Conservation (phyloP, 176 grass and related monocot genomes). For the Lolium multiflorum region DNA sequence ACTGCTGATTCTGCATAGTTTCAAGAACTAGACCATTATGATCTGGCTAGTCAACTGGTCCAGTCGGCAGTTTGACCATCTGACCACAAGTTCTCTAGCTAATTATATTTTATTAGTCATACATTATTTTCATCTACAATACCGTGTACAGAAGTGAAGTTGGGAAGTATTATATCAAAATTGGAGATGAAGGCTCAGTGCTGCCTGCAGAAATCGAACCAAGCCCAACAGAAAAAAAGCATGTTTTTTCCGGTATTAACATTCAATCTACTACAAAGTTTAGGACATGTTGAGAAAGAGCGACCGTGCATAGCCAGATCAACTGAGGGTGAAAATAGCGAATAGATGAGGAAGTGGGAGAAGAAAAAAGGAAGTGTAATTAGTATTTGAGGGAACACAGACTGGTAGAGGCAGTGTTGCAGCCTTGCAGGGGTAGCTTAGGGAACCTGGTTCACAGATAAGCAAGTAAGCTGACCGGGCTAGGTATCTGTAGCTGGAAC, state of each 20-base stretch:
- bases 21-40: slow-evolving; percentile 3
- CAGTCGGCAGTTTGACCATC: background rate
- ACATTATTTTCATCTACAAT: background rate
- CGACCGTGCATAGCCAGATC: background rate
- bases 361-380: background rate
- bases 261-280: background rate
- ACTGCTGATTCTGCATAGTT: background rate
- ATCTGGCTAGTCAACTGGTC: background rate
- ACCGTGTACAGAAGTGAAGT: background rate
- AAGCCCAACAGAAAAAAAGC: background rate
- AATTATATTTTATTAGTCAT: background rate
- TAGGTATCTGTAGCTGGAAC: background rate
- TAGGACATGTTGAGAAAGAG: background rate
- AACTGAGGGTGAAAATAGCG: background rate
- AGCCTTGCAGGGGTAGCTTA: background rate
- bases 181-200: background rate
- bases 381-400: background rate
- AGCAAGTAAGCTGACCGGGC: background rate
- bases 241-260: background rate
- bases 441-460: background rate
- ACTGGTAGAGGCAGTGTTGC: background rate
- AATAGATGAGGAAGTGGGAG: background rate
- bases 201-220: slow-evolving; percentile 16
- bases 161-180: background rate
- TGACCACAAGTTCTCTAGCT: background rate